Evolutionary conservation across 495 filamentous ascomycete genomes (phyloP).

Genomic region (Geoglossum glabrum): DNA sequence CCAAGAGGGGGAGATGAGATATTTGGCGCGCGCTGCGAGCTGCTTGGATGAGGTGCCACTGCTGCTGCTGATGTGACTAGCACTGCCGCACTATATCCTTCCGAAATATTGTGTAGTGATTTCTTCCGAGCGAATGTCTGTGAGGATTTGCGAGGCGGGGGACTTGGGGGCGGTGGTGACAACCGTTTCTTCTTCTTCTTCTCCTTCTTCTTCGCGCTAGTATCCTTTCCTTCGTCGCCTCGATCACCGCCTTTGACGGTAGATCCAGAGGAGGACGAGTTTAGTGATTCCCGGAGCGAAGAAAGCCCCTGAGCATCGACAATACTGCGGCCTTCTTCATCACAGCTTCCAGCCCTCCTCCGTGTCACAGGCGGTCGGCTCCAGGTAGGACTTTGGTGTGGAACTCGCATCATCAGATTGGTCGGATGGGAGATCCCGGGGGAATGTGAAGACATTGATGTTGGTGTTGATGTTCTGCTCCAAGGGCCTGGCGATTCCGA

Average conservation of each 20-base stretch:
- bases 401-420: conserved; percentile 33
- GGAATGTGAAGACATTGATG: conserved; percentile 92
- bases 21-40: conserved; percentile 14
- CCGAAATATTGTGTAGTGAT: not conserved
- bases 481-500: conserved; percentile 83
- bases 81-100: not conserved
- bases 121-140: conserved; percentile 23
- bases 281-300: conserved; percentile 36
- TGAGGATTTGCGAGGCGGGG: conserved; percentile 43
- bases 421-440: conserved; percentile 50
- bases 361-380: conserved; percentile 49
- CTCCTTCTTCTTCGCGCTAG: conserved; percentile 26
- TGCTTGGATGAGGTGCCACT: conserved; percentile 4
- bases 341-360: conserved; percentile 31
- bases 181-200: conserved; percentile 26
- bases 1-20: conserved; percentile 9
- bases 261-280: conserved; percentile 19
- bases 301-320: conserved; percentile 36
- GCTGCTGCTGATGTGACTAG: not conserved
- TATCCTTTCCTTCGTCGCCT: conserved; percentile 14
- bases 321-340: conserved; percentile 28
- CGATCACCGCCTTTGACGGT: conserved; percentile 23
- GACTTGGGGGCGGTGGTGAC: conserved; percentile 33
- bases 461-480: conserved; percentile 81
- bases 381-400: conserved; percentile 43